A percentile compares a stretch with the other conserved stretches of the same genome.
Conservation (phyloP, 129 eudicot species). For the Glebionis coronaria region DNA sequence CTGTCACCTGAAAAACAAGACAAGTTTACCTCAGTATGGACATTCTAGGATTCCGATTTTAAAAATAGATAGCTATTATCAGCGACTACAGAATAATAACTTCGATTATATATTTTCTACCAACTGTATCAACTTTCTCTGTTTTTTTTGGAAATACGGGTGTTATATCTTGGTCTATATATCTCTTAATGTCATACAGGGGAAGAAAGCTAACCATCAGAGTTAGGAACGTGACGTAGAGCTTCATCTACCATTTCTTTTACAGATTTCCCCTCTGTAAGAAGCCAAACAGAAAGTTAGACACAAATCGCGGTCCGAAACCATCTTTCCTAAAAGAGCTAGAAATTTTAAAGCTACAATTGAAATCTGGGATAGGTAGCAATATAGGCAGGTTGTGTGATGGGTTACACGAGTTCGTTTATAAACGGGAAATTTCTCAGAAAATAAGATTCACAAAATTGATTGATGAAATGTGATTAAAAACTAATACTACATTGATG, state of each 20-base stretch:
- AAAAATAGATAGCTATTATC: background rate
- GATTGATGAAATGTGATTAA: background rate
- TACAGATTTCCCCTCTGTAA: constrained; percentile 93
- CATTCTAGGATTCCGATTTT: background rate
- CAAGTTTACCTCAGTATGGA: background rate
- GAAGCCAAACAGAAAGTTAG: constrained; percentile 16
- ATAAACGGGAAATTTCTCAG: background rate
- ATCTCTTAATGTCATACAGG: no score
- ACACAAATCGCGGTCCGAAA: background rate
- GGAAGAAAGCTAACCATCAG: constrained; percentile 51
- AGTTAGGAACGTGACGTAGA: constrained; percentile 76
- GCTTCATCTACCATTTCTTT: constrained; percentile 97
- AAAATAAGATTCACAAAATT: background rate
- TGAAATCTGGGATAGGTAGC: background rate
- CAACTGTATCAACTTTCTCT: no score
- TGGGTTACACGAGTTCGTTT: background rate
- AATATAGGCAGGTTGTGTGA: background rate
- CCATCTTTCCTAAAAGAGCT: background rate
- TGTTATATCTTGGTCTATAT: no score
- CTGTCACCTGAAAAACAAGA: constrained; percentile 71
- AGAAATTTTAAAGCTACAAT: background rate
- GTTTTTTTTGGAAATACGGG: no score
- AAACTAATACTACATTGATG: background rate
- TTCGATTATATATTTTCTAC: no score
- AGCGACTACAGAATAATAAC: background rate